Evolutionary conservation across 2,329 filamentous ascomycete genomes (phyloP).

Genomic region (Cercospora citrullina): DNA sequence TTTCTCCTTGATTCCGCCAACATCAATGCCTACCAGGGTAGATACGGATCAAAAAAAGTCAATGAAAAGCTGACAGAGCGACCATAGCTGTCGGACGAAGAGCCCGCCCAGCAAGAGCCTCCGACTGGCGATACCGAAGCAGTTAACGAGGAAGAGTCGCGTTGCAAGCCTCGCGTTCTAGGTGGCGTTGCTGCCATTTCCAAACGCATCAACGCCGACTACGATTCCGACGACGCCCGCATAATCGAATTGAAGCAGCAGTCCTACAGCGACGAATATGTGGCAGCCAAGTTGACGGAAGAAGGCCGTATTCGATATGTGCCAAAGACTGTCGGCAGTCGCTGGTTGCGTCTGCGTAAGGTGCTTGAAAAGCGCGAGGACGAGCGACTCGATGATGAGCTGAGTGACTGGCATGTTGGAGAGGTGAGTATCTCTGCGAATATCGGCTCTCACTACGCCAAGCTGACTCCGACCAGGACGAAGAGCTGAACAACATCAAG

Average conservation of each 20-base stretch:
- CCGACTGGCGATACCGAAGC: slow-evolving; percentile 21
- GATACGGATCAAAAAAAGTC: neutral
- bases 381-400: slow-evolving; percentile 47
- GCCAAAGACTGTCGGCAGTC: slow-evolving; percentile 50
- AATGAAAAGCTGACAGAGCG: slow-evolving; percentile 11
- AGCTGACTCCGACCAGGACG: slow-evolving; percentile 41
- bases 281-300: slow-evolving; percentile 45
- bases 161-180: slow-evolving; percentile 36
- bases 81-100: slow-evolving; percentile 22
- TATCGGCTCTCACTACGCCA: slow-evolving; percentile 4
- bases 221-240: slow-evolving; percentile 52
- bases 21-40: neutral
- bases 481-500: slow-evolving; percentile 45
- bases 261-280: slow-evolving; percentile 47
- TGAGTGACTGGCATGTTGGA: slow-evolving; percentile 52
- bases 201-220: slow-evolving; percentile 46
- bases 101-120: slow-evolving; percentile 23
- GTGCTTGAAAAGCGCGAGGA: slow-evolving; percentile 48
- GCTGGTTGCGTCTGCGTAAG: slow-evolving; percentile 49
- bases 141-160: neutral
- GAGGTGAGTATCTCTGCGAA: slow-evolving; percentile 43
- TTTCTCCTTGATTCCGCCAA: neutral
- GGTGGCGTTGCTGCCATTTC: slow-evolving; percentile 44
- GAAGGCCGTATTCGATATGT: slow-evolving; percentile 49
- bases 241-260: slow-evolving; percentile 47